Conservation (phyloP, 1,284 basidiomycete genomes). For the Gastroboletus turbinatus region DNA sequence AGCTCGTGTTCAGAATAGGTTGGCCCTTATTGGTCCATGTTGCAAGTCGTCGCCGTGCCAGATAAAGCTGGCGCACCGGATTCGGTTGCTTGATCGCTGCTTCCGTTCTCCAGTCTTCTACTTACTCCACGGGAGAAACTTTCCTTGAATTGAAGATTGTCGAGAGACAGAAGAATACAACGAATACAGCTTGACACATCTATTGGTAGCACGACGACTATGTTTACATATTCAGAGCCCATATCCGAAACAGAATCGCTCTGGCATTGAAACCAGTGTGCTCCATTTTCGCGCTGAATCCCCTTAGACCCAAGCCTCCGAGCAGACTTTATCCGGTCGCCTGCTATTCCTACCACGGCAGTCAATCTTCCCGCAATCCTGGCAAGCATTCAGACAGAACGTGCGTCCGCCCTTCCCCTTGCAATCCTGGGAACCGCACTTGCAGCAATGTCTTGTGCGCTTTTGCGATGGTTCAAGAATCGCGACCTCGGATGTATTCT, state of each 20-base stretch:
- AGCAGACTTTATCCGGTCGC: conserved; percentile 67
- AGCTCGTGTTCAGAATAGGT: background rate
- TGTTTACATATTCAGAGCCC: conserved; percentile 14
- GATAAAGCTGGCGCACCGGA: background rate
- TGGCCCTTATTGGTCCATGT: background rate
- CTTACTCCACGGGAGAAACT: background rate
- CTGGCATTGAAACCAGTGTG: background rate
- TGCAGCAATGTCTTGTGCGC: conserved; percentile 57
- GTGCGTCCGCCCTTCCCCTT: conserved; percentile 73
- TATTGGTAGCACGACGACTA: conserved; percentile 6
- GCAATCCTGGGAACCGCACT: conserved; percentile 73
- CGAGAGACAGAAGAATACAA: background rate
- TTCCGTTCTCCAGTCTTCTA: background rate
- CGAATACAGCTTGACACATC: conserved; percentile 6
- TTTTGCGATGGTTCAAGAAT: conserved; percentile 42
- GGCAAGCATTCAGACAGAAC: conserved; percentile 68
- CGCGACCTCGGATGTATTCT: conserved; percentile 29
- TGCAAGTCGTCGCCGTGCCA: background rate
- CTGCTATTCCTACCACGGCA: conserved; percentile 73
- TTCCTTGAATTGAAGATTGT: background rate
- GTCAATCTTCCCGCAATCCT: conserved; percentile 72
- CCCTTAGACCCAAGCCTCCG: conserved; percentile 53
- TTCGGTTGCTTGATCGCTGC: background rate
- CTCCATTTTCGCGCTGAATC: background rate
- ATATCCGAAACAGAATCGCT: background rate